Evolutionary conservation across 148 eudicot genomes (phyloP).

Genomic region (Chenopodium formosanum): DNA sequence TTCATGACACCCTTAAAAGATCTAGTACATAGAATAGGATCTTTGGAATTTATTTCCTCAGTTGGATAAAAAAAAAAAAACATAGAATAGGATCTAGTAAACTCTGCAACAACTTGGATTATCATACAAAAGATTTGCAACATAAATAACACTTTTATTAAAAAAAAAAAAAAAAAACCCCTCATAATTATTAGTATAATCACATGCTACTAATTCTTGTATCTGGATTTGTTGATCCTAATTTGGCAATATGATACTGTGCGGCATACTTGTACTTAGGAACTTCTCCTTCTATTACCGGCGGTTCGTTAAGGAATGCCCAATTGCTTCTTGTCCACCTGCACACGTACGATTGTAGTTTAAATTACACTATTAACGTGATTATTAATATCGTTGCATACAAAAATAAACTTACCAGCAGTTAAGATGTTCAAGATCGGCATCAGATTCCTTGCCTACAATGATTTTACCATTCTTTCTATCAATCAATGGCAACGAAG

Average conservation of each 20-base stretch:
- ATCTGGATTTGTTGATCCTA: constrained; percentile 14
- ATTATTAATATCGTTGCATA: too few species aligned
- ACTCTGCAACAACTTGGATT: neutral
- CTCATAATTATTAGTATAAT: neutral
- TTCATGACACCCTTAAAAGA: too few species aligned
- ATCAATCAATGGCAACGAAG: constrained; percentile 27
- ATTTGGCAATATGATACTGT: constrained; percentile 52
- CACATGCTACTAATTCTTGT: constrained; percentile 11
- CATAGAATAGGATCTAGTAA: too few species aligned
- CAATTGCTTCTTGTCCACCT: constrained; percentile 83
- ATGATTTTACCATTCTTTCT: constrained; percentile 15
- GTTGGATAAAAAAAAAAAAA: too few species aligned
- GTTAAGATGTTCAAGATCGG: constrained; percentile 19
- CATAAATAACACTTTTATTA: neutral
- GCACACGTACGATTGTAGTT: neutral
- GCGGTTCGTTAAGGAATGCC: constrained; percentile 83
- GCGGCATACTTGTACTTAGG: constrained; percentile 44
- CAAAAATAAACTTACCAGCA: constrained; percentile 20
- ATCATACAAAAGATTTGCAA: neutral
- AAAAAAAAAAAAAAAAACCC: neutral
- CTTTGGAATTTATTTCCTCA: too few species aligned
- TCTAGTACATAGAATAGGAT: too few species aligned
- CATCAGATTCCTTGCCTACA: neutral
- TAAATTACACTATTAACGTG: too few species aligned
- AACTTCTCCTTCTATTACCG: constrained; percentile 50